phyloP scores from a whole-genome alignment of 352 stramenopile genomes.

The Peronospora farinosa region DNA sequence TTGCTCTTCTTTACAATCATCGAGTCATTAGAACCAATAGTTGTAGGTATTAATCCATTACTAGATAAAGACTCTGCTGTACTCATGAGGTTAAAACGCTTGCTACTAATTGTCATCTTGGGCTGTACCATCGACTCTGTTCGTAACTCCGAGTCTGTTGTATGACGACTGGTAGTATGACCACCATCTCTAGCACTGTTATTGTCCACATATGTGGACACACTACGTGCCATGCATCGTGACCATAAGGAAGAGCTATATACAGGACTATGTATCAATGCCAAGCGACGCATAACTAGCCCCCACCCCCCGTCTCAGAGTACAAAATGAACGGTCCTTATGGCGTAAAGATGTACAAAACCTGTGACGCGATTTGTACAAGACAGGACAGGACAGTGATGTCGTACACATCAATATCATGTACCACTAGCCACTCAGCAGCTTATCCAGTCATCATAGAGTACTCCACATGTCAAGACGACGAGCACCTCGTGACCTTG shows the following conservation, averaged over 20 bases:
- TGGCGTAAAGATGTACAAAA: too few species aligned
- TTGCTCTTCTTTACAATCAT: constrained; percentile 3
- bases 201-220: background rate
- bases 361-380: too few species aligned
- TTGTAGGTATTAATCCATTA: background rate
- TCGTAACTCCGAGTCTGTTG: too few species aligned
- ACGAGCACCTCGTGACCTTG: constrained; percentile 36
- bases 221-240: constrained; percentile 5
- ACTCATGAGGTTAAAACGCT: constrained; percentile 19
- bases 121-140: constrained; percentile 4
- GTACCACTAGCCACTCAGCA: background rate
- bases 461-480: constrained; percentile 10
- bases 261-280: too few species aligned
- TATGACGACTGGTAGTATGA: too few species aligned
- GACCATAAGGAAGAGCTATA: too few species aligned
- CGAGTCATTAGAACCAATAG: background rate
- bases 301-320: too few species aligned
- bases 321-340: too few species aligned
- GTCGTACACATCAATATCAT: background rate
- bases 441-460: constrained; percentile 10
- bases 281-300: too few species aligned
- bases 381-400: too few species aligned
- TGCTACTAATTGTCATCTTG: constrained; percentile 21
- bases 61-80: background rate
- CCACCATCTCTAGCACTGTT: background rate